A percentile compares a stretch with the other conserved stretches of the same genome.
Evolutionary conservation across 176 grass and related monocot species (phyloP).

Genomic region (Musa troglodytarum): DNA sequence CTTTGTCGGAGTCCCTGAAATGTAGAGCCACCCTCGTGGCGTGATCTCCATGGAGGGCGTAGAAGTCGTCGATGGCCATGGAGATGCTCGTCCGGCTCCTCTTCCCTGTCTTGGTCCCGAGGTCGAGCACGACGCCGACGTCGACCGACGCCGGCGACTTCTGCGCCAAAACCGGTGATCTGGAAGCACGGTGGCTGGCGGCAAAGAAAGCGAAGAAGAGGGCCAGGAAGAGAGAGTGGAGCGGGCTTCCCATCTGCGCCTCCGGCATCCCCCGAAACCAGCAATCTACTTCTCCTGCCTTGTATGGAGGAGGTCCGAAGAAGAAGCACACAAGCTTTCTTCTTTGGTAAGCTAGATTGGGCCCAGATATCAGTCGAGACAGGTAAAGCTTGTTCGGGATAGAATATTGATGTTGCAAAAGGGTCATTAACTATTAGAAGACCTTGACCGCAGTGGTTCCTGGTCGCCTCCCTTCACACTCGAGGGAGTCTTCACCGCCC

Average conservation of each 20-base stretch:
- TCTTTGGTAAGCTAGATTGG: too few relatives aligned
- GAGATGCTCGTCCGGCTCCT: conserved; percentile 24
- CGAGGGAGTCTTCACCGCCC: too few relatives aligned
- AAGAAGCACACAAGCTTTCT: too few relatives aligned
- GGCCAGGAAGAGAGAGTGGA: neutral
- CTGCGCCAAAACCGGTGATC: conserved; percentile 18
- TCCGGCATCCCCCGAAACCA: too few relatives aligned
- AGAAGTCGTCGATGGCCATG: conserved; percentile 61
- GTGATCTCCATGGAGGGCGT: conserved; percentile 27
- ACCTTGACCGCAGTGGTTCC: too few relatives aligned
- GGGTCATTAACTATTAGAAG: too few relatives aligned
- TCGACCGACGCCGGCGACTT: conserved; percentile 11
- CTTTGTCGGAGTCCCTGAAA: conserved; percentile 26
- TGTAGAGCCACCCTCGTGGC: conserved; percentile 23
- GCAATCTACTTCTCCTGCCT: too few relatives aligned
- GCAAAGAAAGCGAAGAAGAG: neutral
- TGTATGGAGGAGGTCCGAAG: too few relatives aligned
- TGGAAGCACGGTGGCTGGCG: neutral
- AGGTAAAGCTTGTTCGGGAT: too few relatives aligned
- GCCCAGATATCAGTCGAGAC: too few relatives aligned
- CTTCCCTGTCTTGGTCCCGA: neutral
- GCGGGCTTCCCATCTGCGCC: neutral
- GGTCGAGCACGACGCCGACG: conserved; percentile 51
- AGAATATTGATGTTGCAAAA: too few relatives aligned
- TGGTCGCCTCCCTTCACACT: too few relatives aligned